Conservation (phyloP, 1,284 basidiomycete genomes). For the Neolentinus lepideus region DNA sequence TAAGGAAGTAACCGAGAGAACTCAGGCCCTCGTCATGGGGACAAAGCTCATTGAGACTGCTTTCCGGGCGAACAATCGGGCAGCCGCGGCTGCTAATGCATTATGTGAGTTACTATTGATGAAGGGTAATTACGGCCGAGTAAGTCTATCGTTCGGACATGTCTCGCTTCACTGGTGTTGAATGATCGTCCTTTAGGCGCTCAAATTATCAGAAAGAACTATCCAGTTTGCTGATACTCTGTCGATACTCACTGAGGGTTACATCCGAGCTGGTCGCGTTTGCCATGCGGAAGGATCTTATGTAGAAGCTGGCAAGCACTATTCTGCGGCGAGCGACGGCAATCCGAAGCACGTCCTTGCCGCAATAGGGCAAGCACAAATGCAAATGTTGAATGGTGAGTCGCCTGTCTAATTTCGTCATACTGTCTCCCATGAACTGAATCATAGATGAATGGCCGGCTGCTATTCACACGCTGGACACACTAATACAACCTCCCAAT, state of each 20-base stretch:
- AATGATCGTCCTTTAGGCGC: slow-evolving; percentile 39
- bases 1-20: slow-evolving; percentile 52
- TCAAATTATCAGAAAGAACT: slow-evolving; percentile 88
- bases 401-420: slow-evolving; percentile 3
- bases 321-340: slow-evolving; percentile 66
- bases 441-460: slow-evolving; percentile 63
- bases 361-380: slow-evolving; percentile 80
- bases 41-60: slow-evolving; percentile 66
- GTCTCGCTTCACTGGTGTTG: not conserved
- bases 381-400: slow-evolving; percentile 76
- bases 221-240: slow-evolving; percentile 89
- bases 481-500: slow-evolving; percentile 60
- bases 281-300: slow-evolving; percentile 63
- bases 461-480: slow-evolving; percentile 85
- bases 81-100: slow-evolving; percentile 72
- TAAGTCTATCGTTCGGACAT: slow-evolving; percentile 15
- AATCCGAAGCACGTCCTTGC: slow-evolving; percentile 73
- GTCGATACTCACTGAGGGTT: slow-evolving; percentile 72
- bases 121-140: slow-evolving; percentile 53
- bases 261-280: slow-evolving; percentile 72
- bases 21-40: slow-evolving; percentile 47
- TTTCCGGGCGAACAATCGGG: slow-evolving; percentile 72
- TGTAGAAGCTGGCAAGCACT: slow-evolving; percentile 64
- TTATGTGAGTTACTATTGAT: slow-evolving; percentile 69
- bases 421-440: not conserved